Evolutionary conservation across 202 grass and related monocot genomes (phyloP).

Genomic region (Sporobolus alterniflorus): DNA sequence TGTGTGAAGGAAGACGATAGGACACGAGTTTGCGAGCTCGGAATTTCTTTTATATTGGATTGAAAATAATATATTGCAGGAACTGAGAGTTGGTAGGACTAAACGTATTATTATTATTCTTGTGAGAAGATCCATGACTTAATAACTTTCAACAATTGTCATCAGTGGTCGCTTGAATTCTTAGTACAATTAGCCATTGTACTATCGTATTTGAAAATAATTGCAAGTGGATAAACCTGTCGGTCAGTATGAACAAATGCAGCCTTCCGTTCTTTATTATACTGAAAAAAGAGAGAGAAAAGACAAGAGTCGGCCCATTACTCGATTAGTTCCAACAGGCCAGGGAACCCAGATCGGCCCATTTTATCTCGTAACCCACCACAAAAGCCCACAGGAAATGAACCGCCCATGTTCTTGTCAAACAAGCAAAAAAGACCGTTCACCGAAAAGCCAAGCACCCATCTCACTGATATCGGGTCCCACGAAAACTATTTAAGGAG

Average conservation of each 20-base stretch:
- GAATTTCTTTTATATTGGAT: not conserved
- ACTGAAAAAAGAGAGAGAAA: not conserved
- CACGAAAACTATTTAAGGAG: not conserved
- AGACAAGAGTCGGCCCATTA: not conserved
- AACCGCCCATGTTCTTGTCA: constrained; percentile 24
- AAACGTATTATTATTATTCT: not conserved
- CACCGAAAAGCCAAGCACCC: not conserved
- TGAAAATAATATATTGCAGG: not conserved
- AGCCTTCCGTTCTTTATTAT: not conserved
- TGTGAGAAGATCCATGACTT: not conserved
- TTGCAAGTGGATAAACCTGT: not conserved
- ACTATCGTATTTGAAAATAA: not conserved
- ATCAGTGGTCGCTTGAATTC: not conserved
- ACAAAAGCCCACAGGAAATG: not conserved
- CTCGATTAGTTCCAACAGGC: not conserved
- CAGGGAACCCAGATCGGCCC: not conserved
- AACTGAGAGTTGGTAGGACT: not conserved
- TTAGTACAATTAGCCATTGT: not conserved
- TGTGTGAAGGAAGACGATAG: constrained; percentile 4
- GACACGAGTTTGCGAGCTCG: constrained; percentile 1
- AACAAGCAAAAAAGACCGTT: constrained; percentile 15
- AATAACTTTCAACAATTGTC: not conserved
- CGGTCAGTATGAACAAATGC: not conserved
- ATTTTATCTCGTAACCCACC: not conserved
- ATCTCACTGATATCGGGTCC: not conserved